phyloP scores from a whole-genome alignment of 768 basidiomycete species.

The Rhizopogon vinicolor region DNA sequence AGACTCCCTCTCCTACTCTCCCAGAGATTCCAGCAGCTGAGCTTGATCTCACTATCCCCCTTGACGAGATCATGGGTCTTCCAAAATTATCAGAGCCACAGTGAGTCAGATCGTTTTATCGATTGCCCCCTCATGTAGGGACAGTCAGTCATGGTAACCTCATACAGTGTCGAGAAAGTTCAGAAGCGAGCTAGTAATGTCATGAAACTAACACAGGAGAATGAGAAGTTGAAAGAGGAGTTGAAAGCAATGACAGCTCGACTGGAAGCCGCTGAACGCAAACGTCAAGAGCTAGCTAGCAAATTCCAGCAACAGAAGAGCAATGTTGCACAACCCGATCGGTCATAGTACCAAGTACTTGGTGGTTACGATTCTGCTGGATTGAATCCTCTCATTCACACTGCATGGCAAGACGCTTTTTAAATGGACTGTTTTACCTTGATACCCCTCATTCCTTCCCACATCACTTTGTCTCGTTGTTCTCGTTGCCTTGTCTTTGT shows the following conservation, averaged over 20 bases:
- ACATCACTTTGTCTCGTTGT: background rate
- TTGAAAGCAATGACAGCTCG: slow-evolving; percentile 71
- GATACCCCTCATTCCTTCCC: slow-evolving; percentile 1
- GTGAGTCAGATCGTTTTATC: slow-evolving; percentile 39
- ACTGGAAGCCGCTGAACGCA: slow-evolving; percentile 69
- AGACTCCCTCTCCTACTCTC: slow-evolving; percentile 28
- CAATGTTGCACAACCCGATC: slow-evolving; percentile 11
- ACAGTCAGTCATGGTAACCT: slow-evolving; percentile 27
- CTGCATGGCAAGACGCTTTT: background rate
- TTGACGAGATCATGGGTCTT: slow-evolving; percentile 38
- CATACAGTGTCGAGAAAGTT: slow-evolving; percentile 29
- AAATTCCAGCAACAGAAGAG: slow-evolving; percentile 25
- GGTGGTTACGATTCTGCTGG: background rate
- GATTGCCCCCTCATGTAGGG: slow-evolving; percentile 15
- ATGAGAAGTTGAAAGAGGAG: slow-evolving; percentile 73
- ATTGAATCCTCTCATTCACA: background rate
- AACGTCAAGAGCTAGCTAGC: slow-evolving; percentile 40
- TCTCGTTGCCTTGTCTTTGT: background rate
- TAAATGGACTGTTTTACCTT: background rate
- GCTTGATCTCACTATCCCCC: slow-evolving; percentile 39
- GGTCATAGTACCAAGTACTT: background rate
- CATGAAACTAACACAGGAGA: slow-evolving; percentile 71
- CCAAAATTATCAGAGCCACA: slow-evolving; percentile 22
- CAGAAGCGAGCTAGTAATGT: slow-evolving; percentile 78
- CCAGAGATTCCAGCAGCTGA: slow-evolving; percentile 52